Percentiles rank a stretch among this genome's conserved stretches.
Conservation (phyloP, 495 filamentous ascomycete genomes). For the Staphylotrichum longicolle region DNA sequence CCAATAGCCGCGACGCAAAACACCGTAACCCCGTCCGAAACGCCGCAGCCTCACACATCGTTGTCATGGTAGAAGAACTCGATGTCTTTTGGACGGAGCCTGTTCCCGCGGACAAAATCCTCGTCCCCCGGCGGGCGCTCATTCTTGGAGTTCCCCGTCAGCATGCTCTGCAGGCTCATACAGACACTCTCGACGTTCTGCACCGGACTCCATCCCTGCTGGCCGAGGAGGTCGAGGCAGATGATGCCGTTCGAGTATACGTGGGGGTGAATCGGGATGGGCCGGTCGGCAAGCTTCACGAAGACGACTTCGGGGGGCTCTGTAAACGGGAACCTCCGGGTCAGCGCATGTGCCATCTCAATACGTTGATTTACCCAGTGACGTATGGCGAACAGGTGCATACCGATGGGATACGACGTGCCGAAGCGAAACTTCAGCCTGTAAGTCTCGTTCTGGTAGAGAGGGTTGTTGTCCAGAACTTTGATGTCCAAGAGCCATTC, state of each 20-base stretch:
- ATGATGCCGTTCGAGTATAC: slow-evolving; percentile 98
- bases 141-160: slow-evolving; percentile 89
- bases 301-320: slow-evolving; percentile 95
- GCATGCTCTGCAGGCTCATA: slow-evolving; percentile 97
- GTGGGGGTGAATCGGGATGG: slow-evolving; percentile 94
- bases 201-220: slow-evolving; percentile 88
- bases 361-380: too few species aligned
- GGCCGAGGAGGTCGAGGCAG: slow-evolving; percentile 87
- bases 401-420: slow-evolving; percentile 87
- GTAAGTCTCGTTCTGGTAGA: slow-evolving; percentile 79
- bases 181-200: slow-evolving; percentile 96
- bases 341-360: neutral
- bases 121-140: slow-evolving; percentile 83
- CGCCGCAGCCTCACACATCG: slow-evolving; percentile 55
- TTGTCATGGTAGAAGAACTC: slow-evolving; percentile 87
- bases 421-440: slow-evolving; percentile 85
- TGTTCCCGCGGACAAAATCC: slow-evolving; percentile 78
- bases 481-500: slow-evolving; percentile 93
- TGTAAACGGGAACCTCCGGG: slow-evolving; percentile 28
- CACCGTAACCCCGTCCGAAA: neutral
- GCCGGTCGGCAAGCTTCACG: slow-evolving; percentile 59
- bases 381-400: neutral
- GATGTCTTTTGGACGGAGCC: slow-evolving; percentile 75
- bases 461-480: slow-evolving; percentile 86
- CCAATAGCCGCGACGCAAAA: neutral